Evolutionary conservation across 805 yeast genomes (phyloP), one percentile per base, ranked within the genome.

Genomic region (Nadsonia fulvescens): DNA sequence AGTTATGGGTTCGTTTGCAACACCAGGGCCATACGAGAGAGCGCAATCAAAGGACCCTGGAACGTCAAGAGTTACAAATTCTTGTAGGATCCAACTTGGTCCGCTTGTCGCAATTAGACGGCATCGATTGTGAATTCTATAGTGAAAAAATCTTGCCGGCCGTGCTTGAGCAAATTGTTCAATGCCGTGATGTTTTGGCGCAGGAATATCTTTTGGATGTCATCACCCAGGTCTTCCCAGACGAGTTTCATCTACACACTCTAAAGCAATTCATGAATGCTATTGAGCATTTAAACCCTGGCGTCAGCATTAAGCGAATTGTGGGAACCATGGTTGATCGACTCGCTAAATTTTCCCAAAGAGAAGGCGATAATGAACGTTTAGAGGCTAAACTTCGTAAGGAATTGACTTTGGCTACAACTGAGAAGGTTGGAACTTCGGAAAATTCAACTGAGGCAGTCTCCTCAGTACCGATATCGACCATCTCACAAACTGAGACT

Each of bases 1-100:
- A 89, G 49, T 58, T 89, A 24, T 89, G 98, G 98, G 96, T 89
- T 4, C 64, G 98, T 27, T 56, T 83, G 37, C 96, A 86, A 51
- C 93, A 83, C 46, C 93, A 82, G 49, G 96, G 96, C 2, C 93
- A 81, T 34, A 66, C 86, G 3, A 64, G 76, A 21, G 94, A 86
- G 40, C 63, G 78, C 20, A 67, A 60, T 19, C 66, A 74, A 46
- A 61, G 95, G 30, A 64, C 62, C 12, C 62, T 59, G 32, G 96
- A 89, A 50, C 61, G 98, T 12, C 70, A 72, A 40, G 95, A 89
- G 49, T 61, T 89, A 35, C 83, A 79, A 52, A 81, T 83, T 30
- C 61, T 89, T 20, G 91, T 89, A 14, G 98, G 98, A 1, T 75
- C 93, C 12, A 89, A 83, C 48, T 59, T 89, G 36, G 93, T 86